These are phyloP conservation scores for Phaeosphaeria sp. DNA, from an alignment of 2,329 filamentous ascomycete genomes.

Conservation along the genomic window DNA sequence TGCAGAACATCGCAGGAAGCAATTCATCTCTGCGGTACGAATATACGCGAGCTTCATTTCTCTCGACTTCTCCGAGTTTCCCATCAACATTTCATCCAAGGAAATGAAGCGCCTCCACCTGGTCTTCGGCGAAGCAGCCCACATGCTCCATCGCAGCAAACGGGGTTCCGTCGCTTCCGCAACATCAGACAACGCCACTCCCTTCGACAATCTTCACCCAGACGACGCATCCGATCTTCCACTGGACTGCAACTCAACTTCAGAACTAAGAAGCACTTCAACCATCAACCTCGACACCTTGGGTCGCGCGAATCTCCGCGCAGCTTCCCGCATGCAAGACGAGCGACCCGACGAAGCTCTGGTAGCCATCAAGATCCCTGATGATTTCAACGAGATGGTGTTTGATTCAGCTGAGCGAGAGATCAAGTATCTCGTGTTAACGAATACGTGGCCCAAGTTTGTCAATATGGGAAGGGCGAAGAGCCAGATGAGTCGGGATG, in stretches of 20 bases:
- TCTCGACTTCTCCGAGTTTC: constrained; percentile 42
- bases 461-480: constrained; percentile 35
- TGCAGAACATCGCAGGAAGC: constrained; percentile 29
- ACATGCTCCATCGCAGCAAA: constrained; percentile 23
- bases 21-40: constrained; percentile 38
- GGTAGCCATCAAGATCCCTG: constrained; percentile 27
- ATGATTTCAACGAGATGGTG: constrained; percentile 32
- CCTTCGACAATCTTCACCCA: constrained; percentile 33
- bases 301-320: constrained; percentile 37
- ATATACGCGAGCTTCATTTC: constrained; percentile 46
- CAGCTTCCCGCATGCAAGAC: constrained; percentile 29
- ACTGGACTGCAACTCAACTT: constrained; percentile 24
- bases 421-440: constrained; percentile 46
- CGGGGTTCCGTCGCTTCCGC: constrained; percentile 24
- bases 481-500: constrained; percentile 22
- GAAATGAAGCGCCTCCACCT: constrained; percentile 36
- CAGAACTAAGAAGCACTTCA: constrained; percentile 20
- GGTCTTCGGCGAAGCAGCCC: constrained; percentile 34
- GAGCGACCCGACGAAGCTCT: constrained; percentile 25
- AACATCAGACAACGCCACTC: constrained; percentile 30
- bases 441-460: constrained; percentile 48
- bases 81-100: constrained; percentile 43
- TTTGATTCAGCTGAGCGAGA: constrained; percentile 41
- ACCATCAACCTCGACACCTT: constrained; percentile 33
- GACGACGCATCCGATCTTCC: constrained; percentile 13